Evolutionary conservation across 371 early-diverging fungal genomes (phyloP), one percentile per base, ranked within the genome.

Genomic region (Mycotypha africana): DNA sequence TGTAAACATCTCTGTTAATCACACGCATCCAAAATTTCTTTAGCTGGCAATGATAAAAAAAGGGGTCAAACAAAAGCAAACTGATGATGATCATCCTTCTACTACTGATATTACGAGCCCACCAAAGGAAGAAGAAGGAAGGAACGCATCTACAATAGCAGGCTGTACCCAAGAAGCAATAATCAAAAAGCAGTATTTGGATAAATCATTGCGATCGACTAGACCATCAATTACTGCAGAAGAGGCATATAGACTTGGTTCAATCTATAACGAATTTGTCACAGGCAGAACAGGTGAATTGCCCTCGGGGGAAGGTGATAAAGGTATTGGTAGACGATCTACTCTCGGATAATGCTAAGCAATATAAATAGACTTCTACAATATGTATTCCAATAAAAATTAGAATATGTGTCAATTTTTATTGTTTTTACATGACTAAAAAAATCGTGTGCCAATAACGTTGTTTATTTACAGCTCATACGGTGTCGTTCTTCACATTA

Each of bases 221-320:
- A 62, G 82, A 31, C 74, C 86, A 15, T 88, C 86, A 11, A 83
- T 80, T 30, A 81, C 82, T 1, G 68, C 65, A 11, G 78, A 83
- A 42, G 86, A 87, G 42, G 66, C 64, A 21, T 15, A 53, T 26
- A 61, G 85, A 40, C 62, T 87, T 22, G 59, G 74, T 22, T 50
- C 61, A 26, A 82, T 87, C 20, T 84, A 84, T 40, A 60, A 77
- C 42, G 85, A 82, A 56, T 84, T 84, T 60, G 65, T 84, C 31
- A 80, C 79, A 6, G 85, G 81, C 17, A 66, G 82, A 32, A 81
- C 78, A 5, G 85, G 85, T 23, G 82, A 82, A 51, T 62, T 84
- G 65, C 75, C 79, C 11, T 76, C 70, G 22, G 84, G 84, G 2
- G 79, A 78, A 50, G 78, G 78, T n/a, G 78, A 72, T 31, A 78